Base-by-base conservation (phyloP, 2,329 filamentous ascomycete species). In the Epichloe gansuensis region DNA sequence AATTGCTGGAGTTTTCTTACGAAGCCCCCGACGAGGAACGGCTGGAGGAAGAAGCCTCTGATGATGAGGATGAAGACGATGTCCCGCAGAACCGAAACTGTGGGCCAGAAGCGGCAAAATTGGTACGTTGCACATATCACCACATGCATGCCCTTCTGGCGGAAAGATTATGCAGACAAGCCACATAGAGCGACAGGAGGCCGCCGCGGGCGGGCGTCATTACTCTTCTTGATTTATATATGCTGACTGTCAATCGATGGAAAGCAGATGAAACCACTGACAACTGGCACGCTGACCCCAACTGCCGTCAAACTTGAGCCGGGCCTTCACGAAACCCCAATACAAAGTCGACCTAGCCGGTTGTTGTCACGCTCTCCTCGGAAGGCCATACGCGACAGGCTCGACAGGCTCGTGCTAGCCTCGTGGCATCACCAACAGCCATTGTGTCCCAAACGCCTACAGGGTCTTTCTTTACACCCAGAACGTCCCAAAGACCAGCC, bases 1-100 rank as follows among this genome's bases (percentile, higher is more conserved):
- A 86, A 50, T 73, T 98, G 55, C 81, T 82, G 57, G 83, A 82
- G 53, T 86, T 97, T 64, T 83, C 80, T 42, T 91, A 95, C 60
- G 81, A 85, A 37, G 58, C 78, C 50, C 72, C 86, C 38, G 55
- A 55, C 31, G 52, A 61, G 12, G 57, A 56, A n/a, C 17, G 11
- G 25, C 52, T 54, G 39, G 51, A 59, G 8, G 56, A 61, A 5
- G 65, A 66, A 34, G 60, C 62, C 3, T 62, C 64, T 21, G 50
- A 56, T 34, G 56, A 60, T 0, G 59, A 61, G 23, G 58, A 61
- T 1, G 54, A 31, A 31, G 42, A 58, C 25, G 60, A 62, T n/a
- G 55, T 57, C 25, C 42, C 13, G 43, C 34, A 12, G 25, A 41
- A n/a, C 3, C 39, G 43, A 44, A 34, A 28, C 45, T 5, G 34